These are phyloP conservation scores for Paramecium caudatum DNA, from an alignment of 73 alveolate species.

Conservation along the genomic window DNA sequence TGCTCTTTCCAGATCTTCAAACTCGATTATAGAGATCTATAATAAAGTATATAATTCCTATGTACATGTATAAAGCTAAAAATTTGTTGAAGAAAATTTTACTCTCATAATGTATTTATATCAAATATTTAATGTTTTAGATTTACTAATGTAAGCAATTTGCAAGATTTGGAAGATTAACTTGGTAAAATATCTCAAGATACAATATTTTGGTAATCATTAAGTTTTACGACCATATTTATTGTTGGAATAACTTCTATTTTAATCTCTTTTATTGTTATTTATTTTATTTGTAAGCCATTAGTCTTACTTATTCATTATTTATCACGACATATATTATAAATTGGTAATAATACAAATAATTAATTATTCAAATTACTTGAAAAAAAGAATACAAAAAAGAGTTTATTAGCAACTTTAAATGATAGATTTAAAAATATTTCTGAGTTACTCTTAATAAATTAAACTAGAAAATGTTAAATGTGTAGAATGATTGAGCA, in stretches of 20 bases:
- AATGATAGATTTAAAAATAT: neutral
- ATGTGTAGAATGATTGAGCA: neutral
- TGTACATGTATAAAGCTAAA: conserved; percentile 29
- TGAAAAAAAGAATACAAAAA: neutral
- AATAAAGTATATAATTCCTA: neutral
- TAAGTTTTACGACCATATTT: neutral
- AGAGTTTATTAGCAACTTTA: neutral
- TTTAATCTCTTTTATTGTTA: neutral
- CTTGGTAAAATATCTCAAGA: neutral
- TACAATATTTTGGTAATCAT: neutral
- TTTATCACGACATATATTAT: neutral
- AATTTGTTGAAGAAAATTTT: conserved; percentile 11
- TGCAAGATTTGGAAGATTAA: neutral
- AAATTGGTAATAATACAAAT: conserved; percentile 13
- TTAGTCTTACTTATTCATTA: neutral
- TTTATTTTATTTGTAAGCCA: neutral
- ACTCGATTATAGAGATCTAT: neutral
- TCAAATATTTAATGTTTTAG: neutral
- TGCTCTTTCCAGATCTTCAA: neutral
- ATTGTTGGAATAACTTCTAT: neutral
- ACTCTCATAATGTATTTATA: conserved; percentile 37
- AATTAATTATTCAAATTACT: neutral
- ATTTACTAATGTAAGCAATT: conserved; percentile 9
- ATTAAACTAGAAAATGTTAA: conserved; percentile 18
- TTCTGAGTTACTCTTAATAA: neutral